Conservation (phyloP, 257 asterid genomes). For the Solanum clarkiae region DNA sequence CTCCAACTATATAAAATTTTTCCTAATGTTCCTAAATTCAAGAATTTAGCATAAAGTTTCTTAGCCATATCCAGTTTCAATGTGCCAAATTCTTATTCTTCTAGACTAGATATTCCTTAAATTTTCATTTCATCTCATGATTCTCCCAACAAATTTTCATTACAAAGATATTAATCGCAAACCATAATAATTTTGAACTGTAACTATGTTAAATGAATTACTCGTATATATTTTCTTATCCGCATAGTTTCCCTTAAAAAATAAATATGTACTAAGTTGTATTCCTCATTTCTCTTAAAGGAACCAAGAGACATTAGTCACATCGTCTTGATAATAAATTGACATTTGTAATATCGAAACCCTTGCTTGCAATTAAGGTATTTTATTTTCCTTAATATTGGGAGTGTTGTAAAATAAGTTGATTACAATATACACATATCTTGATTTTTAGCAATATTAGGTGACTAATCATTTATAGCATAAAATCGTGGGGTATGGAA, state of each 20-base stretch:
- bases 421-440: neutral
- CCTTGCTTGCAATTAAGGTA: neutral
- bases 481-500: conserved; percentile 25
- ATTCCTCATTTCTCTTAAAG: neutral
- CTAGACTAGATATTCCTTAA: neutral
- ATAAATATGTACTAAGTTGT: neutral
- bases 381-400: neutral
- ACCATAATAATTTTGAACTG: no score
- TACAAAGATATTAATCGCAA: no score
- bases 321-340: neutral
- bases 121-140: neutral
- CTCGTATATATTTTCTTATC: no score
- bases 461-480: conserved; percentile 10
- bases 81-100: neutral
- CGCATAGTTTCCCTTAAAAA: neutral
- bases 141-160: neutral
- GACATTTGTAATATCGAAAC: neutral
- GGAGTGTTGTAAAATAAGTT: neutral
- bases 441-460: neutral
- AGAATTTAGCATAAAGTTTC: neutral
- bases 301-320: neutral
- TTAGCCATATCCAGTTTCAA: neutral
- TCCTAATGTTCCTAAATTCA: neutral
- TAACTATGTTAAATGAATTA: no score
- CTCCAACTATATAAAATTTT: neutral